Conservation (phyloP, 164 flowering plant species). For the Tinospora cordifolia region DNA sequence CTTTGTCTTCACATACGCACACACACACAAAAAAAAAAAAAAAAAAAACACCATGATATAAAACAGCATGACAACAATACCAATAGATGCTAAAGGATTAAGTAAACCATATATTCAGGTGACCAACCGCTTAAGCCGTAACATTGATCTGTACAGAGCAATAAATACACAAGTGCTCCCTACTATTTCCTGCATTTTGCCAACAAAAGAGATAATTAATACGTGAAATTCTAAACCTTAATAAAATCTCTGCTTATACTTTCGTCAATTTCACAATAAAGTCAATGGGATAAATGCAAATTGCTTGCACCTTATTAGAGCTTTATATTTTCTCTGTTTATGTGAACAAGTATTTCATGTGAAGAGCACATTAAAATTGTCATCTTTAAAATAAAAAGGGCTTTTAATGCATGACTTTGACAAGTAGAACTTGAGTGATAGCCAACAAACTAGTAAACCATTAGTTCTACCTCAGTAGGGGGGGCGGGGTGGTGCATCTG, state of each 20-base stretch:
- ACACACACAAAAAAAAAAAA: too few relatives aligned
- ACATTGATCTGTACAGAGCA: constrained; percentile 83
- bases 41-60: neutral
- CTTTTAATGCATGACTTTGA: neutral
- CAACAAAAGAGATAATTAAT: constrained; percentile 1
- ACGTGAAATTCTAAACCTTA: neutral
- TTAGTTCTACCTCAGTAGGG: too few relatives aligned
- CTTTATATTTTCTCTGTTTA: neutral
- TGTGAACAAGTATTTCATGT: neutral
- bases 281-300: neutral
- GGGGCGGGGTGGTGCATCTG: too few relatives aligned
- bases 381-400: neutral
- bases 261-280: neutral
- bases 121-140: constrained; percentile 63
- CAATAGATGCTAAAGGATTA: neutral
- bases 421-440: neutral
- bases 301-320: neutral
- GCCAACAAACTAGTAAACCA: neutral
- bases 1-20: neutral
- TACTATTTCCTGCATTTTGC: constrained; percentile 57
- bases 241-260: neutral
- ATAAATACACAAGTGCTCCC: constrained; percentile 73
- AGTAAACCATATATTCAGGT: neutral
- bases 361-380: neutral
- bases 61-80: neutral